phyloP scores from a whole-genome alignment of 768 basidiomycete genomes.

The Rhodotorula babjevae region DNA sequence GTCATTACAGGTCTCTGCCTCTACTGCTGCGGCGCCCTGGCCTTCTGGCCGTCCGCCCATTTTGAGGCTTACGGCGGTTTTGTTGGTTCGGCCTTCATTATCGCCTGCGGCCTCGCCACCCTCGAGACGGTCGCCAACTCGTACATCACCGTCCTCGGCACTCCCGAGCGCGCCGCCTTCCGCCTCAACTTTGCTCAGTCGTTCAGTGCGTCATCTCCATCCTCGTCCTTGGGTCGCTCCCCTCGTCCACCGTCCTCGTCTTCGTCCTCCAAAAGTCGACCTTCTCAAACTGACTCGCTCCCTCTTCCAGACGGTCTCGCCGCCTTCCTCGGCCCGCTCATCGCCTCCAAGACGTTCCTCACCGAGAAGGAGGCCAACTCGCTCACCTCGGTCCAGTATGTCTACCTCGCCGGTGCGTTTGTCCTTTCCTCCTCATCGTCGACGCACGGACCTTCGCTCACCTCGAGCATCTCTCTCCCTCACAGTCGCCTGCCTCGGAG shows the following conservation, averaged over 20 bases:
- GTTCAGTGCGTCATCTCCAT: slow-evolving; percentile 49
- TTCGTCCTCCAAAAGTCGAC: no score
- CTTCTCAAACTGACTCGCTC: slow-evolving; percentile 59
- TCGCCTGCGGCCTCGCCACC: slow-evolving; percentile 57
- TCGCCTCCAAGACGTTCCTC: slow-evolving; percentile 72
- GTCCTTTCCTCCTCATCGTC: slow-evolving; percentile 1
- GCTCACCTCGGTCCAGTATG: background rate
- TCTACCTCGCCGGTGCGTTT: slow-evolving; percentile 5
- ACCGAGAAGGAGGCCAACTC: slow-evolving; percentile 22
- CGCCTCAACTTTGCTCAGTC: slow-evolving; percentile 75
- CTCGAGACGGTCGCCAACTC: slow-evolving; percentile 50
- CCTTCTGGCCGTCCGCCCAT: slow-evolving; percentile 74
- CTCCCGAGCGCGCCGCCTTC: slow-evolving; percentile 66
- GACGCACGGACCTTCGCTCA: slow-evolving; percentile 22
- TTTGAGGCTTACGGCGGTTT: slow-evolving; percentile 65
- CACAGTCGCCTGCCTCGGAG: slow-evolving; percentile 41
- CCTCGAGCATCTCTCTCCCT: slow-evolving; percentile 32
- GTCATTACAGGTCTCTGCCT: slow-evolving; percentile 43
- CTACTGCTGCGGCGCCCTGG: slow-evolving; percentile 58
- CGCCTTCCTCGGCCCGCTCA: slow-evolving; percentile 64
- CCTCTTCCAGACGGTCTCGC: slow-evolving; percentile 57
- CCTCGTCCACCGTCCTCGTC: no score
- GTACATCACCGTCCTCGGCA: slow-evolving; percentile 54
- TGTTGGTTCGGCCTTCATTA: slow-evolving; percentile 39
- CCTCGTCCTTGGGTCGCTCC: slow-evolving; percentile 56